Conservation (phyloP, 352 stramenopile genomes). For the Phytopythium oedochilum region DNA sequence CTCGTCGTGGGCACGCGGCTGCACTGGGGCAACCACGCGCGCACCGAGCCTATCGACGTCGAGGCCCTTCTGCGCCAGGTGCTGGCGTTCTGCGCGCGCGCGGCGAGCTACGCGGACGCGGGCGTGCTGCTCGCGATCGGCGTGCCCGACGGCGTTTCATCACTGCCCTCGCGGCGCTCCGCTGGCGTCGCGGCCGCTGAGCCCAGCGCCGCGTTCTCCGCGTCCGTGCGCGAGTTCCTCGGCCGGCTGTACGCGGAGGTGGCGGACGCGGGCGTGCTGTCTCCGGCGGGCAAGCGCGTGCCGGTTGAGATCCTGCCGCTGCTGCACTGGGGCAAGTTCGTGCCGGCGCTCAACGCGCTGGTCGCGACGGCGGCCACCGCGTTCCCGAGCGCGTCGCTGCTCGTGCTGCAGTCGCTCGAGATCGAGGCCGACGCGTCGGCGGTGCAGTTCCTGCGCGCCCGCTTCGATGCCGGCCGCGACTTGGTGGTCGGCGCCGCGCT, state of each 20-base stretch:
- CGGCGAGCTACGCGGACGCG: constrained; percentile 37
- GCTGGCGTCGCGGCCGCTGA: neutral
- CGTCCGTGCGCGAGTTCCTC: constrained; percentile 41
- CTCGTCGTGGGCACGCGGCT: constrained; percentile 60
- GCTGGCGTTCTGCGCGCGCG: constrained; percentile 40
- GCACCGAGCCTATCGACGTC: constrained; percentile 32
- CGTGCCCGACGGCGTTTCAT: constrained; percentile 15
- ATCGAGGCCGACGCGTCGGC: constrained; percentile 49
- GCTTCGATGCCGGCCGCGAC: constrained; percentile 65
- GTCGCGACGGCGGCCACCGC: constrained; percentile 58
- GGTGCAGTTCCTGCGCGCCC: constrained; percentile 51
- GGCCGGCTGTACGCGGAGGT: constrained; percentile 21
- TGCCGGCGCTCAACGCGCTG: constrained; percentile 94
- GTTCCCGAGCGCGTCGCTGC: constrained; percentile 41
- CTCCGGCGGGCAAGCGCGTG: constrained; percentile 3
- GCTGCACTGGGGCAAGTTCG: constrained; percentile 93
- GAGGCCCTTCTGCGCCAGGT: constrained; percentile 43
- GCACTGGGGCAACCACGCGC: constrained; percentile 68
- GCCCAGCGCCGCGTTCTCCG: constrained; percentile 21
- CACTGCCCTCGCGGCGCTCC: constrained; percentile 6
- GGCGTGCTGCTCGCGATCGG: constrained; percentile 58
- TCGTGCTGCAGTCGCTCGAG: constrained; percentile 92
- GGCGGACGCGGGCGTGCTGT: constrained; percentile 4
- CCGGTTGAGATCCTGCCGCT: constrained; percentile 85
- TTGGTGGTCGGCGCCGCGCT: constrained; percentile 91